Percentiles rank a stretch among this genome's conserved stretches.
These are phyloP conservation scores for Microdochium nivale DNA, from an alignment of 2,329 filamentous ascomycete species.

Conservation along the genomic window DNA sequence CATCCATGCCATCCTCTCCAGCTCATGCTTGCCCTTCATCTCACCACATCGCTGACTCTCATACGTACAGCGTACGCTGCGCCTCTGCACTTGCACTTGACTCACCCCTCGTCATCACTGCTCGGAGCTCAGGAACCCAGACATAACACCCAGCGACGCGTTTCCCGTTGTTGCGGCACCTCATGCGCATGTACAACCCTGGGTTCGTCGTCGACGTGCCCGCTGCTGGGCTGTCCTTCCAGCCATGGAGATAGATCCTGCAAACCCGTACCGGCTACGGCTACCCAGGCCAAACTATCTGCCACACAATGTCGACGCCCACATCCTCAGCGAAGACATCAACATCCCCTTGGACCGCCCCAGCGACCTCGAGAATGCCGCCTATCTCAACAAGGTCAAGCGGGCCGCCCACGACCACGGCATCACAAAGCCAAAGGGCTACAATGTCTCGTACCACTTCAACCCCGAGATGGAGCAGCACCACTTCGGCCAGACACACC, in stretches of 20 bases:
- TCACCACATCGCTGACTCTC: no score
- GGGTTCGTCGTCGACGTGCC: not conserved
- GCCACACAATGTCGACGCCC: slow-evolving; percentile 38
- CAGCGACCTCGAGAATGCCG: slow-evolving; percentile 45
- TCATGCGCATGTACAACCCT: not conserved
- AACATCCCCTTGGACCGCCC: slow-evolving; percentile 39
- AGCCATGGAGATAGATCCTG: slow-evolving; percentile 31
- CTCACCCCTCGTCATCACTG: no score
- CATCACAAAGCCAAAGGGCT: slow-evolving; percentile 73
- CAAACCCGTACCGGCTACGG: slow-evolving; percentile 36
- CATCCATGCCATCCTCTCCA: no score
- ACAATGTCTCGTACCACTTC: slow-evolving; percentile 90
- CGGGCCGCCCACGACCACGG: slow-evolving; percentile 51
- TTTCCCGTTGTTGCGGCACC: not conserved
- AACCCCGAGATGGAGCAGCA: slow-evolving; percentile 93
- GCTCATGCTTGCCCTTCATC: no score
- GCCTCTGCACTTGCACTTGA: no score
- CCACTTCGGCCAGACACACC: slow-evolving; percentile 93
- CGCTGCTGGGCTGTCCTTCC: not conserved
- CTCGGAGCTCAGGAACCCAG: no score
- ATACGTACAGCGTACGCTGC: no score
- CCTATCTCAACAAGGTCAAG: slow-evolving; percentile 49
- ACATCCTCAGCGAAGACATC: slow-evolving; percentile 9
- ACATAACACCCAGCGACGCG: no score
- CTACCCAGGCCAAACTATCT: slow-evolving; percentile 53